Conservation (phyloP, 768 basidiomycete genomes). For the Rubroboletus pulcherrimus region DNA sequence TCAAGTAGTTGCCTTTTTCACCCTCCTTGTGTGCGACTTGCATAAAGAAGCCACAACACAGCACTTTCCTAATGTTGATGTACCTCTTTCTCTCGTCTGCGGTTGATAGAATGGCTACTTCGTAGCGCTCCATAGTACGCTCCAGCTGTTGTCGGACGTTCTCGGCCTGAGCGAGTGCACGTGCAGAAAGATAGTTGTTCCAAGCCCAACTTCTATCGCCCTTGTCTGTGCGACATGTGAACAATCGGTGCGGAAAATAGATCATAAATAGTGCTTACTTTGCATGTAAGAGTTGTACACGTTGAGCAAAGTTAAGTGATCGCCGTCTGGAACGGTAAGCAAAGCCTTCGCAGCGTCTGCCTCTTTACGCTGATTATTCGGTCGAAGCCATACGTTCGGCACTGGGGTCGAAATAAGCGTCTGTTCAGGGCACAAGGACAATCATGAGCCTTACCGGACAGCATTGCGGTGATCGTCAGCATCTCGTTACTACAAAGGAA, state of each 20-base stretch:
- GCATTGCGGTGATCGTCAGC: slow-evolving; percentile 92
- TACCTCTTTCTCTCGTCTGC: slow-evolving; percentile 69
- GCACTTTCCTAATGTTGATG: slow-evolving; percentile 70
- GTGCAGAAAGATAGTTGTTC: slow-evolving; percentile 80
- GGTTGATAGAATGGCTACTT: slow-evolving; percentile 69
- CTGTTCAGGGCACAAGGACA: background rate
- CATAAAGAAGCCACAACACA: slow-evolving; percentile 97
- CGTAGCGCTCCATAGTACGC: slow-evolving; percentile 88
- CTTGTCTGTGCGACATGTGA: slow-evolving; percentile 45
- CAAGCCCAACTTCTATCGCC: slow-evolving; percentile 87
- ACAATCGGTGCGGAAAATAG: background rate
- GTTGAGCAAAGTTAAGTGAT: slow-evolving; percentile 91
- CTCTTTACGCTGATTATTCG: slow-evolving; percentile 81
- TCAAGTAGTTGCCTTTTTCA: slow-evolving; percentile 82
- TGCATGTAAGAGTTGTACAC: slow-evolving; percentile 90
- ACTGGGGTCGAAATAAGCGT: slow-evolving; percentile 31
- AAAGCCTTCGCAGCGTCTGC: slow-evolving; percentile 90
- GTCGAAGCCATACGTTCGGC: slow-evolving; percentile 93
- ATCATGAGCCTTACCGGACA: slow-evolving; percentile 63
- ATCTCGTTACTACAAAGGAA: slow-evolving; percentile 97
- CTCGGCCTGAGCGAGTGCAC: slow-evolving; percentile 85
- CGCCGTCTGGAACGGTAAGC: slow-evolving; percentile 91
- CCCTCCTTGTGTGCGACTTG: slow-evolving; percentile 95
- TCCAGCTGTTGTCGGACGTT: slow-evolving; percentile 89
- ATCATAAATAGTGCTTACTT: slow-evolving; percentile 46